Conservation (phyloP, 2,329 filamentous ascomycete genomes). For the Capronia epimyces region DNA sequence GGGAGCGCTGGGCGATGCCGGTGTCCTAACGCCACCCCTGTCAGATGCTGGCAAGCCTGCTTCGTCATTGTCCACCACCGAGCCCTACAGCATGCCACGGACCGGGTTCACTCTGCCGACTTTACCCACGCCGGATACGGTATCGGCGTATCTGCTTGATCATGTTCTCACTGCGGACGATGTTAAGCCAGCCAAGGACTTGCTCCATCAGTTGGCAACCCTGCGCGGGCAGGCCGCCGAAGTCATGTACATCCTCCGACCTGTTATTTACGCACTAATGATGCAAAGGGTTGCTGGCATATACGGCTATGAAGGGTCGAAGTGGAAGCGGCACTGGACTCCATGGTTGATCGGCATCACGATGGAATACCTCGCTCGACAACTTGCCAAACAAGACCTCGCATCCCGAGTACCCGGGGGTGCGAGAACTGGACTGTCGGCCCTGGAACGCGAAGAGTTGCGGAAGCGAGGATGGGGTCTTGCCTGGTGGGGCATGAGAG, state of each 20-base stretch:
- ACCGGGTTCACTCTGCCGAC: slow-evolving; percentile 81
- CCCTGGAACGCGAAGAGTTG: slow-evolving; percentile 85
- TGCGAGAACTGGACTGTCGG: slow-evolving; percentile 64
- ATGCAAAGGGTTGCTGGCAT: slow-evolving; percentile 52
- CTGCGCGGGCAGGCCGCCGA: slow-evolving; percentile 80
- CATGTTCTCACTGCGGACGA: slow-evolving; percentile 94
- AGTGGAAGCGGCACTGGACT: slow-evolving; percentile 74
- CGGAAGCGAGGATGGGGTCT: slow-evolving; percentile 81
- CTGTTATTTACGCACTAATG: slow-evolving; percentile 77
- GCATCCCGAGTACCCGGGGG: slow-evolving; percentile 61
- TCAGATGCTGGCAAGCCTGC: slow-evolving; percentile 25
- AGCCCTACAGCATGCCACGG: slow-evolving; percentile 86
- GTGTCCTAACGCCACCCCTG: slow-evolving; percentile 27
- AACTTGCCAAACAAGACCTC: slow-evolving; percentile 66
- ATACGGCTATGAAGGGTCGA: slow-evolving; percentile 48
- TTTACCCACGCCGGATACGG: slow-evolving; percentile 73
- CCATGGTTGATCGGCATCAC: slow-evolving; percentile 84
- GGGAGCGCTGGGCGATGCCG: slow-evolving; percentile 22
- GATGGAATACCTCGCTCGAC: slow-evolving; percentile 82
- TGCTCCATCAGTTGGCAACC: slow-evolving; percentile 66
- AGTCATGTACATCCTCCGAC: slow-evolving; percentile 83
- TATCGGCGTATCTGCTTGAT: slow-evolving; percentile 78
- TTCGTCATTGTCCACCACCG: slow-evolving; percentile 40
- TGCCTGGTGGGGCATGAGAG: slow-evolving; percentile 93
- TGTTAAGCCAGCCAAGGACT: slow-evolving; percentile 81